Evolutionary conservation across 495 filamentous ascomycete genomes (phyloP).

Genomic region (Penicillium soppii): DNA sequence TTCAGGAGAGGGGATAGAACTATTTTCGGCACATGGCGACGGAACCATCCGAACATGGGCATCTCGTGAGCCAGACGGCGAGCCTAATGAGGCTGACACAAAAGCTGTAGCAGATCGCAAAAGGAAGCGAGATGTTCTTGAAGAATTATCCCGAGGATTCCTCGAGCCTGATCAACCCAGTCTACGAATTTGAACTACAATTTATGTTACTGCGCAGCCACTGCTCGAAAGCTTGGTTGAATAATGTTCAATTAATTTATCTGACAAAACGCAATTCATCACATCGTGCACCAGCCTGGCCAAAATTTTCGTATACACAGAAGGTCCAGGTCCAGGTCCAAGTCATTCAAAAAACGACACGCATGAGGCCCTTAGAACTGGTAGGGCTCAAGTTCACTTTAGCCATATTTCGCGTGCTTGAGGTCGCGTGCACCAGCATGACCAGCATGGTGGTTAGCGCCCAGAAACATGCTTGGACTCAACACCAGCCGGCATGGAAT

Average conservation of each 20-base stretch:
- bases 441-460: constrained; percentile 31
- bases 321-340: neutral
- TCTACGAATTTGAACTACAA: constrained; percentile 7
- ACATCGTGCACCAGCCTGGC: neutral
- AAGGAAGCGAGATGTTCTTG: constrained; percentile 50
- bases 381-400: constrained; percentile 41
- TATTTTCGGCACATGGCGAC: constrained; percentile 55
- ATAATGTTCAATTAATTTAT: neutral
- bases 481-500: constrained; percentile 41
- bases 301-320: neutral
- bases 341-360: neutral
- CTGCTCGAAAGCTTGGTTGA: neutral
- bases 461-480: constrained; percentile 48
- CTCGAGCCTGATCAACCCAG: constrained; percentile 8
- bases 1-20: constrained; percentile 44
- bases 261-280: neutral
- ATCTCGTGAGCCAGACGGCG: constrained; percentile 55
- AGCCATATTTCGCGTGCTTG: constrained; percentile 44
- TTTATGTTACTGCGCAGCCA: neutral
- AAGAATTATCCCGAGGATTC: constrained; percentile 47
- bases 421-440: constrained; percentile 37
- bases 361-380: neutral
- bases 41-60: constrained; percentile 53
- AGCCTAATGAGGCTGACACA: constrained; percentile 46
- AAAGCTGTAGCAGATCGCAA: constrained; percentile 41